Evolutionary conservation across 176 grass and related monocot genomes (phyloP).

Genomic region (Eragrostis nindensis): DNA sequence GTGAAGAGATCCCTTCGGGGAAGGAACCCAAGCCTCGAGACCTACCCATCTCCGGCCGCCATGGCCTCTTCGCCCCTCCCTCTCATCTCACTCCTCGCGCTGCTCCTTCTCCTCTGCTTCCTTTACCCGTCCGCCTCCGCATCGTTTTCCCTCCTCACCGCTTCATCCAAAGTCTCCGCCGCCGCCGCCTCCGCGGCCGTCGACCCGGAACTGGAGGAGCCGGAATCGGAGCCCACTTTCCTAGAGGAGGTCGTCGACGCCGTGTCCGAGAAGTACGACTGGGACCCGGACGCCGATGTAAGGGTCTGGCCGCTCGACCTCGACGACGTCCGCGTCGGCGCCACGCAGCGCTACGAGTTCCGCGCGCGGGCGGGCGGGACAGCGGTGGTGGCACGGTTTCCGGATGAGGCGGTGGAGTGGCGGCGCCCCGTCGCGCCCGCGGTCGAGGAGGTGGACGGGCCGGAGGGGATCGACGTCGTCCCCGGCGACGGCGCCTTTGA

Average conservation of each 20-base stretch:
- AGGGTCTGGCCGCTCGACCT: conserved; percentile 65
- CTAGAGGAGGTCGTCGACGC: conserved; percentile 67
- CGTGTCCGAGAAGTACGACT: conserved; percentile 67
- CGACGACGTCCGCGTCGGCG: conserved; percentile 44
- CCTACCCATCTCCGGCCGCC: conserved; percentile 28
- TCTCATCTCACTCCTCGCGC: conserved; percentile 8
- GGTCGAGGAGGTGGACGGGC: conserved; percentile 60
- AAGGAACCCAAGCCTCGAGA: conserved; percentile 20
- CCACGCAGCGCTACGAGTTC: conserved; percentile 71
- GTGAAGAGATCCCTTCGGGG: conserved; percentile 40
- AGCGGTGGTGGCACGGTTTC: conserved; percentile 28
- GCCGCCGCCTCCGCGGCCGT: conserved; percentile 22
- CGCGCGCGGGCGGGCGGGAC: conserved; percentile 48
- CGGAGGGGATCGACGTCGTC: conserved; percentile 67
- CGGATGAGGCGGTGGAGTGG: conserved; percentile 71
- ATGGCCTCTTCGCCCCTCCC: conserved; percentile 24
- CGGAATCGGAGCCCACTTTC: conserved; percentile 38
- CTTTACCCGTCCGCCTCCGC: conserved; percentile 43
- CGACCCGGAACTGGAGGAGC: conserved; percentile 13
- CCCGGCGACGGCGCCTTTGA: conserved; percentile 41
- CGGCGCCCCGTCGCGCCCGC: conserved; percentile 25
- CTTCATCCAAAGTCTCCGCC: conserved; percentile 36
- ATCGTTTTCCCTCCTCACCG: conserved; percentile 40
- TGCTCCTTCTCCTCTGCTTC: conserved; percentile 34
- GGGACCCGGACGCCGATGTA: conserved; percentile 64